These are phyloP conservation scores for Auriscalpium microsporum DNA, from an alignment of 768 basidiomycete species.

Conservation along the genomic window DNA sequence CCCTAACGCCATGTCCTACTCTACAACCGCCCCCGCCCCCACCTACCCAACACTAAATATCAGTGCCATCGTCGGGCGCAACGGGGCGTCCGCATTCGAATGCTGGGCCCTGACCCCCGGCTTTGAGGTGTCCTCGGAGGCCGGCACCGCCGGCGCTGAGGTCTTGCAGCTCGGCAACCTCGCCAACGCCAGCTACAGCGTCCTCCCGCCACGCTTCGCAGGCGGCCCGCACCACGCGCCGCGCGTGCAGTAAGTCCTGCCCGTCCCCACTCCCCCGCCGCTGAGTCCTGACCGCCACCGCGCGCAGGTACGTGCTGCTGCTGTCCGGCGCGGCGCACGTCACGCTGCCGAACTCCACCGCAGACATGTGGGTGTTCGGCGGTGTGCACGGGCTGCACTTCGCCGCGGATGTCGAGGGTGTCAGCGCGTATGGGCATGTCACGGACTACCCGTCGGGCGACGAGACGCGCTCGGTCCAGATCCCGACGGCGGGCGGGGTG, in stretches of 20 bases:
- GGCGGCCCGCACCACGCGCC: slow-evolving; percentile 47
- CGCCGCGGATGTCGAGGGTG: slow-evolving; percentile 12
- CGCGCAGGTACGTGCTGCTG: slow-evolving; percentile 17
- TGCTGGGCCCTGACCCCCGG: slow-evolving; percentile 21
- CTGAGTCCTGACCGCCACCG: background rate
- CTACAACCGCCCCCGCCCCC: too few species aligned
- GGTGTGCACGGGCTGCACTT: slow-evolving; percentile 19
- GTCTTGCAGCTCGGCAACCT: slow-evolving; percentile 17
- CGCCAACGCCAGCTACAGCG: slow-evolving; percentile 20
- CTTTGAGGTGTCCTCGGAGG: slow-evolving; percentile 16
- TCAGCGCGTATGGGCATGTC: slow-evolving; percentile 15
- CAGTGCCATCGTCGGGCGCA: slow-evolving; percentile 5
- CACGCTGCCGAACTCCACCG: slow-evolving; percentile 15
- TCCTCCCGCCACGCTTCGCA: slow-evolving; percentile 37
- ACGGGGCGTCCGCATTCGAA: slow-evolving; percentile 14
- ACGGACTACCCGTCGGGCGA: slow-evolving; percentile 17
- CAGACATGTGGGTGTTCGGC: slow-evolving; percentile 12
- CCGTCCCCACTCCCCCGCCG: background rate
- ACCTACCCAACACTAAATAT: slow-evolving; percentile 4
- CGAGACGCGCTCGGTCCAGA: slow-evolving; percentile 17
- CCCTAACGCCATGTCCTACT: too few species aligned
- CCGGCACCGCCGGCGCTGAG: slow-evolving; percentile 20
- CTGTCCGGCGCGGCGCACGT: slow-evolving; percentile 18
- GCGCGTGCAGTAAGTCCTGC: slow-evolving; percentile 25
- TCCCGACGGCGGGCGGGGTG: slow-evolving; percentile 16